Evolutionary conservation across 164 flowering plant species (phyloP), one percentile per base, ranked within the genome.

Genomic region (Stephania yunnanensis): DNA sequence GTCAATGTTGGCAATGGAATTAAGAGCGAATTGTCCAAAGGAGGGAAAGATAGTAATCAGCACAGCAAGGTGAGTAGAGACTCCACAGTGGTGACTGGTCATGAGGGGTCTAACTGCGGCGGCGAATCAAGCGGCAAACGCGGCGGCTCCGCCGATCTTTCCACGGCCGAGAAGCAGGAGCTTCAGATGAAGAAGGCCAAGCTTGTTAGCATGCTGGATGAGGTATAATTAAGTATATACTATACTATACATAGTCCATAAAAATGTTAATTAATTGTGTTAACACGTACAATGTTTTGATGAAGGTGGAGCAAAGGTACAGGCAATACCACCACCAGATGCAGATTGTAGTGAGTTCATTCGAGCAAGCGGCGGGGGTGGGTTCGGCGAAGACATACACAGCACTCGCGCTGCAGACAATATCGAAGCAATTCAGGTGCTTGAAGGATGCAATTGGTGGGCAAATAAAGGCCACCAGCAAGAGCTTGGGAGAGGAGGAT

Each of bases 111-210:
- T 0, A 78, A 64, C 25, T 0, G 25, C 7, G 87, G 80, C 3
- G 92, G 83, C 0, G 90, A 85, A 48, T 61, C 74, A 0, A 76
- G 82, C 69, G 81, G 63, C 11, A 87, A 82, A 68, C 83, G 81
- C 0, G 80, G 77, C 12, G 78, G 25, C 0, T 25, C 76, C 17
- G 78, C 86, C 2, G 98, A 96, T 76, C 87, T 92, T 7, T 74
- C 87, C 6, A 89, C 97, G 5, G 91, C 89, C 0, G 95, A 94
- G 83, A 89, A 89, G 73, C 99, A 92, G 69, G 99, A 96, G 68
- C 83, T 96, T 83, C 99, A 94, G 86, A 91, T 92, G 98, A 96
- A 94, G 90, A 96, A 94, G 74, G 99, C 92, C 0, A 96, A 94
- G 87, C 89, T 96, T 17, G 81, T 92, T 22, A 84, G 76, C 88